phyloP scores from a whole-genome alignment of 495 filamentous ascomycete genomes.

The Pyrenula aspistea region DNA sequence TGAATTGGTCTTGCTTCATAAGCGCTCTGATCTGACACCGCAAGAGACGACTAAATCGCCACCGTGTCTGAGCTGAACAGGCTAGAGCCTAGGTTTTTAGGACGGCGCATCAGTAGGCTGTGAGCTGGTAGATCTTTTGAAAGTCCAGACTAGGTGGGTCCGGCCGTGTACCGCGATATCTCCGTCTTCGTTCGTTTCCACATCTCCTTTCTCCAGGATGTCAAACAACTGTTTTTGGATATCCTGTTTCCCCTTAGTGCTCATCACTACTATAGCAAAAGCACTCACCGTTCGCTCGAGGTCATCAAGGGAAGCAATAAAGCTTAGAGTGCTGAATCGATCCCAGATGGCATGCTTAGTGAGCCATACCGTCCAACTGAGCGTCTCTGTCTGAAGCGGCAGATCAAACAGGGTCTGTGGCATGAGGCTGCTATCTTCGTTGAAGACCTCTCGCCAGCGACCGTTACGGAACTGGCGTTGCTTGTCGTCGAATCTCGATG shows the following conservation, averaged over 20 bases:
- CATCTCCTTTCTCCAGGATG: conserved; percentile 24
- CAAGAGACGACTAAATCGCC: too few relatives aligned
- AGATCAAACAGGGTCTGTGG: conserved; percentile 36
- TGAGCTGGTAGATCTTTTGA: background rate
- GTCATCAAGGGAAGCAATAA: conserved; percentile 41
- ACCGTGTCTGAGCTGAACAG: too few relatives aligned
- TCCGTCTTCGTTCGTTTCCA: conserved; percentile 35
- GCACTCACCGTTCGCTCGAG: conserved; percentile 31
- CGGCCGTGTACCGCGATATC: conserved; percentile 41
- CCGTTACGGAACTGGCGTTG: conserved; percentile 44
- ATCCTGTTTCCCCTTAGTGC: conserved; percentile 11
- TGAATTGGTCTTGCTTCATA: too few relatives aligned
- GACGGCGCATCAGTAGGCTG: too few relatives aligned
- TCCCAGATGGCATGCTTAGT: conserved; percentile 40
- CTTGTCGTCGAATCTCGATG: conserved; percentile 34
- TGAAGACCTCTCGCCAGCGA: conserved; percentile 38
- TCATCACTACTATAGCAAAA: background rate
- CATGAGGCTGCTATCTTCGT: conserved; percentile 23
- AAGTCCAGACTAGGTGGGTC: conserved; percentile 41
- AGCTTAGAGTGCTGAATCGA: conserved; percentile 44
- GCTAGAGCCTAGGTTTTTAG: too few relatives aligned
- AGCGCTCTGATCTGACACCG: too few relatives aligned
- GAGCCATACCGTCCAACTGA: conserved; percentile 34
- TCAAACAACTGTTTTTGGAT: conserved; percentile 26
- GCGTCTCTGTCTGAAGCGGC: conserved; percentile 26